Conservation (phyloP, 1,284 basidiomycete genomes). For the Gomphus bonarii region DNA sequence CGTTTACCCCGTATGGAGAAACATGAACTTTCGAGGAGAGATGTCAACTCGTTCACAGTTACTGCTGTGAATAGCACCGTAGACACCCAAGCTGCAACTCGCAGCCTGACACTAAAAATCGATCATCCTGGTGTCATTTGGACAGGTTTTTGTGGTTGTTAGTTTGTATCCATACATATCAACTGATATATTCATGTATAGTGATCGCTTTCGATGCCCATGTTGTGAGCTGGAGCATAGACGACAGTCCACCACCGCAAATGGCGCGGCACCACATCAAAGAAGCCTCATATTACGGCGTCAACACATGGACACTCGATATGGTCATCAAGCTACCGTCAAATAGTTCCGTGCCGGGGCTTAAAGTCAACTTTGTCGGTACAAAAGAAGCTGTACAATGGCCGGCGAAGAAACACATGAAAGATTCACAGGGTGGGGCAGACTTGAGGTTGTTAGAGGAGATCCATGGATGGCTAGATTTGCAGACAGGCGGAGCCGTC, state of each 20-base stretch:
- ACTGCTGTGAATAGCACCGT: conserved; percentile 49
- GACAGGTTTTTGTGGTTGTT: conserved; percentile 45
- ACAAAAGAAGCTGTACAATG: conserved; percentile 70
- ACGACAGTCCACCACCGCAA: conserved; percentile 62
- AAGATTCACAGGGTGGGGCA: conserved; percentile 26
- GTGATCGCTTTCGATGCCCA: conserved; percentile 91
- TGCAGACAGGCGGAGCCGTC: conserved; percentile 44
- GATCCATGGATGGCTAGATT: conserved; percentile 58
- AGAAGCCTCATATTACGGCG: conserved; percentile 76
- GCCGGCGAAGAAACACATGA: conserved; percentile 57
- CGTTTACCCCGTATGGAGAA: not conserved
- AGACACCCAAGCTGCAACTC: conserved; percentile 49
- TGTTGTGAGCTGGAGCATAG: conserved; percentile 79
- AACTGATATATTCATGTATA: conserved; percentile 16
- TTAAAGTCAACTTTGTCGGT: conserved; percentile 58
- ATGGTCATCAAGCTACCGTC: conserved; percentile 52
- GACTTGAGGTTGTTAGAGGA: conserved; percentile 58
- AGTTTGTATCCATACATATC: no score
- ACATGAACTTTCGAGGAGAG: not conserved
- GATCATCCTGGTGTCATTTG: conserved; percentile 83
- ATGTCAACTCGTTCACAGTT: conserved; percentile 42
- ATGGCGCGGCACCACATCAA: conserved; percentile 86
- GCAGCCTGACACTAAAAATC: conserved; percentile 63
- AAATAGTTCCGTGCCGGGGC: conserved; percentile 16
- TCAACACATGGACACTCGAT: conserved; percentile 61